Base-by-base conservation (phyloP, 768 basidiomycete species). In the Pisolithus albus region DNA sequence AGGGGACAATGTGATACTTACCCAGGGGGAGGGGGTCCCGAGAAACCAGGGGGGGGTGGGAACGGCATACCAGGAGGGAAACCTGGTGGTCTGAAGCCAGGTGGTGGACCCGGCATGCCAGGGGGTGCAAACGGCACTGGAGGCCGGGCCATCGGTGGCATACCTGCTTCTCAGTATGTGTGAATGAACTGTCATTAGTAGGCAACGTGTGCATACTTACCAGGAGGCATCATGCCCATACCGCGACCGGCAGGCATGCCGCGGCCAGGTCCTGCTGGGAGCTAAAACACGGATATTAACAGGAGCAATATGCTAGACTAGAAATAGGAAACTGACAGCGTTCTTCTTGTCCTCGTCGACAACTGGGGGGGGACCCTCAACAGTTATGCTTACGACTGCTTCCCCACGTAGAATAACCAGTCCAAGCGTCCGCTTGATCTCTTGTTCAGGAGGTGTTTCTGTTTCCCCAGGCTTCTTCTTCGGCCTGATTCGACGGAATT, bases 181-280 rank as follows among this genome's bases (percentile, higher is more conserved):
- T 52, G 54, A 45, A 46, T 42, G 38, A 9, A 34, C 56, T 46
- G 59, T 56, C 57, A 60, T 54, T 37, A 57, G 36, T 47, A 51
- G 49, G 40, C 52, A 50, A 34, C 34, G 47, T 13, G 53, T 54
- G 41, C 38, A 11, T 47, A 76, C 86, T 51, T 66, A 88, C 88
- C 80, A 1, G 88, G 85, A 50, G 88, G 88, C 81, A 90, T 83
- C 88, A 91, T 92, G 50, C 92, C 91, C 83, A 97, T 95, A 52
- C 95, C 95, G 60, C 95, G 85, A 59, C 95, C 94, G 39, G 94
- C 95, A 66, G 94, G 92, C 77, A 92, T 86, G 59, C 94, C 95
- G 55, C 91, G 83, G 56, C 95, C 95, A 64, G 95, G 92, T 48
- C 95, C 95, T 55, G 79, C 77, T 58, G 88, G 83, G 56, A 92